Evolutionary conservation across 1,284 basidiomycete species (phyloP).

Genomic region (Ustilago loliicola): DNA sequence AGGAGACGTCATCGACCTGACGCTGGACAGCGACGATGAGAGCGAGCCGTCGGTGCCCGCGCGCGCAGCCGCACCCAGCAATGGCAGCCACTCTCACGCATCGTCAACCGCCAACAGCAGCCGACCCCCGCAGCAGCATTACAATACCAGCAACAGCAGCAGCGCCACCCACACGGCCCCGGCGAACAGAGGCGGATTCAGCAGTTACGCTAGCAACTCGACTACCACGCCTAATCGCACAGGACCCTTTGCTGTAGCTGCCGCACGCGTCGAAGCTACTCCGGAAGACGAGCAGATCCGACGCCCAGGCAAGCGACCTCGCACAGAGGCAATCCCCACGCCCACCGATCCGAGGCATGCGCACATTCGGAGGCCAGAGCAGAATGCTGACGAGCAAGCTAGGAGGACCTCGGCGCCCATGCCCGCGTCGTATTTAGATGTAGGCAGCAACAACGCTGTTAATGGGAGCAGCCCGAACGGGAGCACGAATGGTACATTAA

Average conservation of each 20-base stretch:
- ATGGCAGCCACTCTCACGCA: constrained; percentile 8
- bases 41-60: constrained; percentile 30
- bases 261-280: constrained; percentile 30
- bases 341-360: constrained; percentile 22
- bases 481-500: background rate
- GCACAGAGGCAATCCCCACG: constrained; percentile 17
- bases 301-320: constrained; percentile 40
- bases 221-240: constrained; percentile 26
- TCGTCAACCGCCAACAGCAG: background rate
- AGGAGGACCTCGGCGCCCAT: constrained; percentile 2
- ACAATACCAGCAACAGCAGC: constrained; percentile 7
- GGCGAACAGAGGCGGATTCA: constrained; percentile 8
- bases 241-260: constrained; percentile 18
- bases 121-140: background rate
- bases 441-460: constrained; percentile 4
- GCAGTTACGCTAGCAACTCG: constrained; percentile 10
- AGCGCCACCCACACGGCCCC: constrained; percentile 1
- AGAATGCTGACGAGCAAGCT: background rate
- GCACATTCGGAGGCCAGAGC: background rate
- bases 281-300: constrained; percentile 52
- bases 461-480: constrained; percentile 23
- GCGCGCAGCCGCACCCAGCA: constrained; percentile 21
- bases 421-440: constrained; percentile 34
- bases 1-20: constrained; percentile 48
- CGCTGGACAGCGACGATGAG: constrained; percentile 53